Evolutionary conservation across 2,329 filamentous ascomycete genomes (phyloP), one percentile per base, ranked within the genome.

Genomic region (Parastagonospora nodorum): DNA sequence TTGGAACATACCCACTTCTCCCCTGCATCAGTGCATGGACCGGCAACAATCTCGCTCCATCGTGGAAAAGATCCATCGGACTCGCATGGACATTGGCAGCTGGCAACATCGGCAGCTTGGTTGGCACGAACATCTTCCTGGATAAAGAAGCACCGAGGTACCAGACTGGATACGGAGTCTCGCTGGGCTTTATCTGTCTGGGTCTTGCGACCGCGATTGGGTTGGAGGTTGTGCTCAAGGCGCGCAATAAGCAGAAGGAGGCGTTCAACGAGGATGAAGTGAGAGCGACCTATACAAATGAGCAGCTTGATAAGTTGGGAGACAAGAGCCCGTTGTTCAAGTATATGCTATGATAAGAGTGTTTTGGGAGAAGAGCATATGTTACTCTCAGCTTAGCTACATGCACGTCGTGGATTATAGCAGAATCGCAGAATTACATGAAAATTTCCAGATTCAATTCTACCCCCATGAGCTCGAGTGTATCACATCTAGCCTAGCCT

Each of bases 21-120:
- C 43, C 33, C n/a, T 28, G 32, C 9, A 46, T 37, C 31, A 28
- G 16, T 3, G 43, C 43, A 8, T 45, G 43, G 43, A 45, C 43
- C 8, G 31, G 31, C 16, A 45, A 45, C 32, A 45, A 45, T 31
- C 31, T 37, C 29, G 43, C 43, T 8, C 31, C 31, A 4, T 37
- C 43, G 2, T 37, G 31, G 31, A 45, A 45, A 27, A 4, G 43
- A 24, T 37, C 31, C 2, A 37, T 45, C n/a, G 31, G 31, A 4
- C n/a, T 43, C 8, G 41, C 41, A 8, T 49, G 38, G 30, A 24
- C 14, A 1, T 16, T 49, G 4, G 29, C 39, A 2, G 38, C 38
- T 24, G 38, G 39, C 5, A 49, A 49, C 30, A 19, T 49, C 36
- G 46, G 46, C 29, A 43, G 46, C n/a, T 24, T 43, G 28, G 27